These are phyloP conservation scores for Mycena indigotica DNA, from an alignment of 768 basidiomycete species.

Conservation along the genomic window DNA sequence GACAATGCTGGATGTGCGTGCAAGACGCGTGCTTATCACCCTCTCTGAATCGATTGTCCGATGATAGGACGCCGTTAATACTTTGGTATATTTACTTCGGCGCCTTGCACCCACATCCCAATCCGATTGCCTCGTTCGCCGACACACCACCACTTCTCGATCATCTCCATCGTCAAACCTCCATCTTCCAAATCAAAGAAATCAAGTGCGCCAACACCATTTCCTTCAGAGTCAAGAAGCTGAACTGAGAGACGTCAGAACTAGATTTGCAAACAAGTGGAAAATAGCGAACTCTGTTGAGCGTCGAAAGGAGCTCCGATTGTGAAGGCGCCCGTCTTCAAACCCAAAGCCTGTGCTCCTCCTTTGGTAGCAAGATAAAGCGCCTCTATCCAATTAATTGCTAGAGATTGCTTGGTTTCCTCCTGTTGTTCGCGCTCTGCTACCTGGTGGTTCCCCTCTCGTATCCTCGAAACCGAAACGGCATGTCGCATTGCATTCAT, in stretches of 20 bases:
- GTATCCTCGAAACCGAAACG: slow-evolving; percentile 69
- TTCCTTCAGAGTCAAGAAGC: slow-evolving; percentile 43
- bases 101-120: slow-evolving; percentile 78
- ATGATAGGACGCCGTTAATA: too few relatives aligned
- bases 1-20: not conserved
- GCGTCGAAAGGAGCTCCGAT: slow-evolving; percentile 74
- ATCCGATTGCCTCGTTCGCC: slow-evolving; percentile 70
- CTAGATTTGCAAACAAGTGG: slow-evolving; percentile 3
- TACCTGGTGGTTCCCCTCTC: slow-evolving; percentile 52
- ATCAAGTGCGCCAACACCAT: slow-evolving; percentile 67
- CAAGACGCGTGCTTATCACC: not conserved
- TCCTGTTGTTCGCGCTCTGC: slow-evolving; percentile 17
- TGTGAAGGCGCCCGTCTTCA: slow-evolving; percentile 49
- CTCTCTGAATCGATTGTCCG: slow-evolving; percentile 4
- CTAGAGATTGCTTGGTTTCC: slow-evolving; percentile 31
- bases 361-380: slow-evolving; percentile 82
- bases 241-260: slow-evolving; percentile 37
- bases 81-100: slow-evolving; percentile 12
- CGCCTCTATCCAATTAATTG: slow-evolving; percentile 80
- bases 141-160: slow-evolving; percentile 92
- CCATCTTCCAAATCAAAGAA: slow-evolving; percentile 55
- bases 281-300: slow-evolving; percentile 62
- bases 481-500: slow-evolving; percentile 81
- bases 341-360: slow-evolving; percentile 69
- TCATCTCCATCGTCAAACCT: slow-evolving; percentile 47